Evolutionary conservation across 768 basidiomycete genomes (phyloP).

Genomic region (Boletus sensibilis): DNA sequence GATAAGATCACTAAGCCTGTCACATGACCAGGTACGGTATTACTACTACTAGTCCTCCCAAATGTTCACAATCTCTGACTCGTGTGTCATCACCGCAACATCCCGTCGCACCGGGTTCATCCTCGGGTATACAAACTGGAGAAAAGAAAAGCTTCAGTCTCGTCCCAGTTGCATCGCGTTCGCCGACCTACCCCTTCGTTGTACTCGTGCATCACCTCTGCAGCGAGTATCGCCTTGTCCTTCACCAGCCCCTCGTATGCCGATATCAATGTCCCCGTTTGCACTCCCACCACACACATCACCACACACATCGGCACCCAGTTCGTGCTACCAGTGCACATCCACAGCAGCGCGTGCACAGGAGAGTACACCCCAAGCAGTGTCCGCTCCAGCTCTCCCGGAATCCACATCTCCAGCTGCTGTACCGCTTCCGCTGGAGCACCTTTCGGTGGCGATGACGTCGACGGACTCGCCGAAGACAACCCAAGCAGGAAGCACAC

Average conservation of each 20-base stretch:
- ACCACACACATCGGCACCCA: conserved; percentile 72
- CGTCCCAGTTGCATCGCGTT: not conserved
- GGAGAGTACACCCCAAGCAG: conserved; percentile 80
- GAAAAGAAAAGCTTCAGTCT: not conserved
- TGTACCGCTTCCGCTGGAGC: conserved; percentile 58
- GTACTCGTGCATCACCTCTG: conserved; percentile 84
- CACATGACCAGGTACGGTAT: conserved; percentile 11
- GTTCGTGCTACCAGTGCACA: conserved; percentile 64
- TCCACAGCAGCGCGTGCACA: conserved; percentile 71
- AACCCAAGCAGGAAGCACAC: conserved; percentile 71
- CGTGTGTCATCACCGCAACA: conserved; percentile 81
- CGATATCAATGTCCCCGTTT: conserved; percentile 44
- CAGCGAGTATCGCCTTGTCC: conserved; percentile 70
- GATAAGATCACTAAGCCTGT: conserved; percentile 15
- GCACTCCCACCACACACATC: conserved; percentile 64
- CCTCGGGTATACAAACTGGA: conserved; percentile 81
- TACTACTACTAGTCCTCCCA: not conserved
- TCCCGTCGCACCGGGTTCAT: conserved; percentile 74
- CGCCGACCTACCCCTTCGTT: conserved; percentile 61
- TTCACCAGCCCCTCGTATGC: conserved; percentile 66
- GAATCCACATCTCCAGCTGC: conserved; percentile 76
- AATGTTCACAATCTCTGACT: conserved; percentile 58
- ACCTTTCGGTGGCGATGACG: conserved; percentile 32
- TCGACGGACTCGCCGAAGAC: conserved; percentile 42
- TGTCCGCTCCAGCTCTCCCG: conserved; percentile 65